phyloP scores from a whole-genome alignment of 805 yeast species.

The Barnettozyma wickerhamii region DNA sequence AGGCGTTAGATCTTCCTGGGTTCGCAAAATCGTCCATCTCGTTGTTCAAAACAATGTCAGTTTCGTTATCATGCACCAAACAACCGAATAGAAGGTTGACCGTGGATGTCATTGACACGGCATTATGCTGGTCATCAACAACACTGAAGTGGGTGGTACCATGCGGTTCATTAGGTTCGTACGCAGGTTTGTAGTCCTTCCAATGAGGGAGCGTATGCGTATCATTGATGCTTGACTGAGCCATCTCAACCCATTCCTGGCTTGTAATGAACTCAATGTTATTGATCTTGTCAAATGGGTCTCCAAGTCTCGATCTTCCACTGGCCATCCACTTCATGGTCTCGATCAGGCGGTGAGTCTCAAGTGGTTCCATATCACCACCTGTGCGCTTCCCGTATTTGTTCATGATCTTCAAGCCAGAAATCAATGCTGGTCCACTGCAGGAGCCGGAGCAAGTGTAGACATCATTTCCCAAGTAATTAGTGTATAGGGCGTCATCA shows the following conservation, averaged over 20 bases:
- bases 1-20: constrained; percentile 66
- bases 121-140: constrained; percentile 68
- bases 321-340: constrained; percentile 93
- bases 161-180: constrained; percentile 71
- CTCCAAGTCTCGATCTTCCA: constrained; percentile 84
- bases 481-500: constrained; percentile 37
- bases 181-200: constrained; percentile 75
- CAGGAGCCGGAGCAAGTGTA: constrained; percentile 69
- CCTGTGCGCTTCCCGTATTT: constrained; percentile 36
- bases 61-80: constrained; percentile 67
- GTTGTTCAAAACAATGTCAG: constrained; percentile 82
- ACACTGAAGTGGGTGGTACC: constrained; percentile 90
- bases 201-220: constrained; percentile 55
- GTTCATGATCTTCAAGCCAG: constrained; percentile 68
- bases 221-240: constrained; percentile 49
- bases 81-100: constrained; percentile 84
- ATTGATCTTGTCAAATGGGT: constrained; percentile 37
- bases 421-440: constrained; percentile 75
- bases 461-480: constrained; percentile 39
- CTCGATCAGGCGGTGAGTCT: constrained; percentile 70
- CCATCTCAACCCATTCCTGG: constrained; percentile 52
- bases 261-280: constrained; percentile 37
- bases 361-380: constrained; percentile 42
- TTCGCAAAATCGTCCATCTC: constrained; percentile 94
- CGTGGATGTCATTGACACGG: constrained; percentile 86